phyloP scores from a whole-genome alignment of 176 grass and related monocot species.

The Puya raimondii region DNA sequence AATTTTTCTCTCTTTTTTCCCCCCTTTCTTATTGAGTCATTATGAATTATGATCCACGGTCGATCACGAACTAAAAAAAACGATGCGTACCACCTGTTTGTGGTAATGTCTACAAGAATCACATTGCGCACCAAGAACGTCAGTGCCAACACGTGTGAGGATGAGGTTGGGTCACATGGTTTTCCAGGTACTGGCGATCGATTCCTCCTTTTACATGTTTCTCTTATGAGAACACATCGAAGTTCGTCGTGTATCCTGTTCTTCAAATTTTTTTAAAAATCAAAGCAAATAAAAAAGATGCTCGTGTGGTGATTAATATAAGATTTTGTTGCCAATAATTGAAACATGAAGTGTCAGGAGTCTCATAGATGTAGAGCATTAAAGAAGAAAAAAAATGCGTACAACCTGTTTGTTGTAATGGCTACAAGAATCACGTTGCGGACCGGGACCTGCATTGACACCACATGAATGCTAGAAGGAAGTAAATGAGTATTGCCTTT shows the following conservation, averaged over 20 bases:
- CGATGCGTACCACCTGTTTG: neutral
- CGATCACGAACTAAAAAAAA: neutral
- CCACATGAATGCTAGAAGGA: neutral
- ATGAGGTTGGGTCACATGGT: neutral
- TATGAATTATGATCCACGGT: too few relatives aligned
- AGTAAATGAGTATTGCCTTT: neutral
- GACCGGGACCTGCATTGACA: neutral
- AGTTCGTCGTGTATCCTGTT: neutral
- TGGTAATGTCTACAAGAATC: neutral
- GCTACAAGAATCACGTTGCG: neutral
- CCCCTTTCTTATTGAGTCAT: too few relatives aligned
- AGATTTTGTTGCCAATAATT: neutral
- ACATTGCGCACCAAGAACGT: neutral
- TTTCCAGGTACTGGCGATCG: neutral
- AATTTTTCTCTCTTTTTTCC: too few relatives aligned
- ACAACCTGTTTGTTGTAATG: neutral
- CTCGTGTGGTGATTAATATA: neutral
- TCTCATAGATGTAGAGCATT: neutral
- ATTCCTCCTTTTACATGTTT: neutral
- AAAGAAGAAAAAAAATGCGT: neutral
- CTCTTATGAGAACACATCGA: too few relatives aligned
- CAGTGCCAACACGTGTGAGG: neutral
- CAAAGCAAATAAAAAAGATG: neutral
- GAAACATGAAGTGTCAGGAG: neutral
- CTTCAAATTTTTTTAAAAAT: neutral